Evolutionary conservation across 2,329 filamentous ascomycete genomes (phyloP).

Genomic region (Grosmannia serpens): DNA sequence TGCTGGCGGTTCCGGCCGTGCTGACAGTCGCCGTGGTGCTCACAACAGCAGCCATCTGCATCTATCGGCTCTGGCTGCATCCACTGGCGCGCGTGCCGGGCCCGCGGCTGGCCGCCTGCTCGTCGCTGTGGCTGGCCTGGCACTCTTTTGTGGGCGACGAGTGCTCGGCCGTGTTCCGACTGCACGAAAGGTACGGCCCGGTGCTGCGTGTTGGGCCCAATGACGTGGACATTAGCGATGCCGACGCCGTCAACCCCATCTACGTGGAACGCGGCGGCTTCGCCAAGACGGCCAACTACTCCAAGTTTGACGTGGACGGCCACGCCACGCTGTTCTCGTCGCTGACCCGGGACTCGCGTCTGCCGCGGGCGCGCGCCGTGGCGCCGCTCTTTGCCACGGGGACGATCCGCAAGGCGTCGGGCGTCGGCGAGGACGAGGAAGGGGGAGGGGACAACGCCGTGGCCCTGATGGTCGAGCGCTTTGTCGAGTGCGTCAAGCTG

Average conservation of each 20-base stretch:
- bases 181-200: constrained; percentile 10
- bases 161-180: constrained; percentile 2
- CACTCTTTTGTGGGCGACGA: constrained; percentile 6
- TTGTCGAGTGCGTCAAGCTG: background rate
- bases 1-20: background rate
- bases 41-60: background rate
- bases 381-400: constrained; percentile 3
- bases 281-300: constrained; percentile 4
- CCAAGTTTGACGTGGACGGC: constrained; percentile 7
- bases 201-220: constrained; percentile 9
- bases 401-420: background rate
- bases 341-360: background rate
- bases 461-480: background rate
- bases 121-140: constrained; percentile 10
- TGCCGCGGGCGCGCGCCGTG: background rate
- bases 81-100: constrained; percentile 21
- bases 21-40: background rate
- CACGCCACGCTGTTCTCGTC: constrained; percentile 8
- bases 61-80: constrained; percentile 29
- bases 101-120: constrained; percentile 17
- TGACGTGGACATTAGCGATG: constrained; percentile 7
- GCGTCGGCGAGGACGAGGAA: background rate
- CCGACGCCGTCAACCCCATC: constrained; percentile 4
- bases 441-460: background rate
- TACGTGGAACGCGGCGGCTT: constrained; percentile 9